Percentiles rank a stretch among this genome's conserved stretches.
Evolutionary conservation across 352 stramenopile species (phyloP).

Genomic region (Pythium scleroteichum): DNA sequence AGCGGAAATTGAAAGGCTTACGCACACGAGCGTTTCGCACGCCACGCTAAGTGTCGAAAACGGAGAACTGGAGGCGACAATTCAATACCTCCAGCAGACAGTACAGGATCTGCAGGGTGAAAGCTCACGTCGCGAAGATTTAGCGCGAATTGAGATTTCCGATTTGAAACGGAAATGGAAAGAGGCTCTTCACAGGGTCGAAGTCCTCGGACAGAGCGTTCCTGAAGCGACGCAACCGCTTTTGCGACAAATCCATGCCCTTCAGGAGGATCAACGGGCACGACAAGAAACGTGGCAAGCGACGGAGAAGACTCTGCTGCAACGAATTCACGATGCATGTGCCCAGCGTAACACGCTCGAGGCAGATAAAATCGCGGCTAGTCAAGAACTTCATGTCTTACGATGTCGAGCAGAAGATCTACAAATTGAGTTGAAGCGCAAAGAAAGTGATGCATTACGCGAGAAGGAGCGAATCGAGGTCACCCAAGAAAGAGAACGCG

Average conservation of each 20-base stretch:
- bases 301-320: conserved; percentile 44
- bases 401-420: conserved; percentile 35
- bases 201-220: conserved; percentile 65
- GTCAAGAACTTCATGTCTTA: conserved; percentile 43
- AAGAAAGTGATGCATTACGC: conserved; percentile 33
- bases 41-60: conserved; percentile 54
- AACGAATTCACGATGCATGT: conserved; percentile 41
- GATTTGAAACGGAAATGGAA: conserved; percentile 83
- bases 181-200: conserved; percentile 64
- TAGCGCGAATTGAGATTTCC: conserved; percentile 48
- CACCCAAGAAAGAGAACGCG: conserved; percentile 35
- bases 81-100: conserved; percentile 63
- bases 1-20: conserved; percentile 41
- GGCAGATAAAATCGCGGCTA: conserved; percentile 40
- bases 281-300: conserved; percentile 61
- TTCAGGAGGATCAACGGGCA: conserved; percentile 66
- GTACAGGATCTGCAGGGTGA: conserved; percentile 59
- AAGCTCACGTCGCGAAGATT: conserved; percentile 56
- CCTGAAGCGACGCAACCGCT: conserved; percentile 78
- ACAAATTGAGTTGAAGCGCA: conserved; percentile 34
- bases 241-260: conserved; percentile 62
- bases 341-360: conserved; percentile 38
- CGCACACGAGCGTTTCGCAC: conserved; percentile 48
- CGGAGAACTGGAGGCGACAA: conserved; percentile 55
- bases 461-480: conserved; percentile 38